Evolutionary conservation across 495 filamentous ascomycete genomes (phyloP), one percentile per base, ranked within the genome.

Genomic region (Hypoxylon fuscum): DNA sequence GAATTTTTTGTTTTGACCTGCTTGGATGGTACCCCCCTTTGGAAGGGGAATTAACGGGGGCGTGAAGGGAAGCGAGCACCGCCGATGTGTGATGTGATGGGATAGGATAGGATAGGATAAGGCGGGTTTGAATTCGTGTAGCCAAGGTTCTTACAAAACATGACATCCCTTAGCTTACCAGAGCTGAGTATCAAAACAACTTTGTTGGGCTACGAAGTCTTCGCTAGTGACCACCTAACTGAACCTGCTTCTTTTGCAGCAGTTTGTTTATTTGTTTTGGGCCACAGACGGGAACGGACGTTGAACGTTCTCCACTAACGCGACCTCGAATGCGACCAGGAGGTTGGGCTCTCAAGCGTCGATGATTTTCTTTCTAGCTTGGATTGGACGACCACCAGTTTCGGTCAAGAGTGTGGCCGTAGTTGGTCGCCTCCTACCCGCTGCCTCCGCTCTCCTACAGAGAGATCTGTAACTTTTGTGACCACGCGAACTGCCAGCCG

Each of bases 91-190:
- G 45, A 27, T 52, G 34, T 41, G 50, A 50, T 56, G 27, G 35
- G 51, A 67, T 50, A 58, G 58, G 44, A 67, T 45, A 21, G 58
- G 37, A 32, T 55, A 14, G 59, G 43, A 60, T n/a, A n/a, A n/a
- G n/a, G n/a, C n/a, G n/a, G n/a, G n/a, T n/a, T n/a, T n/a, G n/a
- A 55, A 50, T 62, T 62, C 44, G 64, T 67, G 58, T 67, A 67
- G 59, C 64, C 64, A 67, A 62, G 58, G 20, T 53, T 62, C 41
- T 34, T 6, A 50, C 55, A 45, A 62, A 62, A 58, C 64, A 62
- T 62, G 53, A 38, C 43, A 56, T 59, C 45, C 59, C 46, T 49
- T 57, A 23, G 5, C 34, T 52, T 55, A 47, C 54, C 29, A 42
- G 42, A 50, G 49, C 44, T 50, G 27, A 38, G 49, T 50, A 44